These are phyloP conservation scores for Eucalyptus pauciflora DNA, from an alignment of 345 rosid genomes.

Conservation along the genomic window DNA sequence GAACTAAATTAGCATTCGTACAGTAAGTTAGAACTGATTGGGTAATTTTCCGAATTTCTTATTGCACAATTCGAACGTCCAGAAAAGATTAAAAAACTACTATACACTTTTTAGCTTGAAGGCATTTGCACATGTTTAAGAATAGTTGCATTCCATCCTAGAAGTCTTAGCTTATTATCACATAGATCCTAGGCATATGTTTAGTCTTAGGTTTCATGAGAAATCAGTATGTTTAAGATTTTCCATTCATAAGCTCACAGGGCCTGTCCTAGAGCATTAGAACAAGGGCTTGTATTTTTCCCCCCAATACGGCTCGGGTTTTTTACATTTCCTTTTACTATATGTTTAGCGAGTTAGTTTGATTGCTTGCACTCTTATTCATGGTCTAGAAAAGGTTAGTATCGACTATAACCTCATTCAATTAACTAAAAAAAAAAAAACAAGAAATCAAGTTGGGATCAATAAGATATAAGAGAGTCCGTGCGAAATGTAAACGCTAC, in stretches of 20 bases:
- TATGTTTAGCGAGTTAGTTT: background rate
- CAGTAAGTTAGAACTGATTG: background rate
- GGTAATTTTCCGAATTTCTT: background rate
- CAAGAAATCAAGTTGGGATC: background rate
- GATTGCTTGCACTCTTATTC: background rate
- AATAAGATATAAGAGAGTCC: background rate
- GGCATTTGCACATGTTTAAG: background rate
- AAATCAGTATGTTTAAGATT: background rate
- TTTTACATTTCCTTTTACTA: background rate
- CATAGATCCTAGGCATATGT: background rate
- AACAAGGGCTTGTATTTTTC: background rate
- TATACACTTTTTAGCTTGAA: background rate
- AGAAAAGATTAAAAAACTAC: background rate
- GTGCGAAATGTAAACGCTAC: background rate
- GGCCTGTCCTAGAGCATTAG: background rate
- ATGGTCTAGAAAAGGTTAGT: background rate
- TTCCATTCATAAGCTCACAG: background rate
- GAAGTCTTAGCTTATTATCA: background rate
- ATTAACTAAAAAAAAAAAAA: background rate
- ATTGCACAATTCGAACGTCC: background rate
- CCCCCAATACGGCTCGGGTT: background rate
- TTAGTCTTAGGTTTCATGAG: background rate
- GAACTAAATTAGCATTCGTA: background rate
- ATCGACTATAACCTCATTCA: background rate
- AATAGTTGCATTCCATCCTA: background rate